phyloP scores from a whole-genome alignment of 2,329 filamentous ascomycete species.

The Pseudogymnoascus sp. region DNA sequence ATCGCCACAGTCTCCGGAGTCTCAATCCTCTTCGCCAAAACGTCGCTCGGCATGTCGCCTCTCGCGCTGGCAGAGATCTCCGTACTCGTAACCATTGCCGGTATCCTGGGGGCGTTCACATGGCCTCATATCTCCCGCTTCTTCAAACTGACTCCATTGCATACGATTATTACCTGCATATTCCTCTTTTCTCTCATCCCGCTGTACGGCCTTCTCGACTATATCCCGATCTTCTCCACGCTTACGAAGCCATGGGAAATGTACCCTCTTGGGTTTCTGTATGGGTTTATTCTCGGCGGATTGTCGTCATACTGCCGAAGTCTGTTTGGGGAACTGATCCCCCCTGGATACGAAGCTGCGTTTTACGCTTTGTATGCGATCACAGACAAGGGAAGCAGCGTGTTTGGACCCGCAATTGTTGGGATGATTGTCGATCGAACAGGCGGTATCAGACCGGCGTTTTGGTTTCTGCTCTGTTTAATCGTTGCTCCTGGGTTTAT shows the following conservation, averaged over 20 bases:
- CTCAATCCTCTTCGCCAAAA: conserved; percentile 93
- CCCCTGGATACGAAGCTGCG: conserved; percentile 85
- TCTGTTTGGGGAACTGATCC: conserved; percentile 87
- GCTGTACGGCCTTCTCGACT: conserved; percentile 81
- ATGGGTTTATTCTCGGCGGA: conserved; percentile 90
- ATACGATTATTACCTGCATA: conserved; percentile 90
- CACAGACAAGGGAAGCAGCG: conserved; percentile 89
- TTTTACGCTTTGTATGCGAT: conserved; percentile 97
- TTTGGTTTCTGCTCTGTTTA: conserved; percentile 83
- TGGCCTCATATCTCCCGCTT: conserved; percentile 74
- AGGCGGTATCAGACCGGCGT: conserved; percentile 75
- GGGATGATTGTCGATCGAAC: conserved; percentile 82
- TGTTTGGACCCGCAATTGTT: conserved; percentile 92
- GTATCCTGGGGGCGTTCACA: conserved; percentile 79
- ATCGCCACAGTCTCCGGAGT: conserved; percentile 93
- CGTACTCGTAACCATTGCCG: conserved; percentile 77
- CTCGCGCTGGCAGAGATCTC: conserved; percentile 87
- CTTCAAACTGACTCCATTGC: conserved; percentile 65
- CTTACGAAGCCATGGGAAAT: conserved; percentile 96
- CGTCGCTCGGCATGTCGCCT: conserved; percentile 79
- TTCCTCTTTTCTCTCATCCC: conserved; percentile 86
- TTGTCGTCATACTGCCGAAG: conserved; percentile 86
- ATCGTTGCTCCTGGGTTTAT: conserved; percentile 78
- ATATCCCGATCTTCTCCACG: conserved; percentile 74
- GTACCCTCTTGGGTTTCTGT: conserved; percentile 84